Base-by-base conservation (phyloP, 305 asterid species). In the Galium porrigens region DNA sequence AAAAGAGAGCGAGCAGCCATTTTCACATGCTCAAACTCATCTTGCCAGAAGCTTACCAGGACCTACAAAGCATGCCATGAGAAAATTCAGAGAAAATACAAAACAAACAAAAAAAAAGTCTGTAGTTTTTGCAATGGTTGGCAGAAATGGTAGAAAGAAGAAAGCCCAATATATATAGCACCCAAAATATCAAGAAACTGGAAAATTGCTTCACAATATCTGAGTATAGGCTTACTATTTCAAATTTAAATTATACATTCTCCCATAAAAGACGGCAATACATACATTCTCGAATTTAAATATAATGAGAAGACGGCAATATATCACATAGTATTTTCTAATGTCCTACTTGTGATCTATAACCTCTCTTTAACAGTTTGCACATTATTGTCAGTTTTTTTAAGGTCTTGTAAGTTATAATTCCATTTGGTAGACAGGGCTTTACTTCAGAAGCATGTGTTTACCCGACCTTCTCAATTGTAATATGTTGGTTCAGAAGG, bases 1-100 rank as follows among this genome's bases (percentile, higher is more conserved):
- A 92, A 92, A 73, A 92, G 79, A 71, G 99, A 87, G 67, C 96
- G 97, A 72, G 99, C 96, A 76, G 97, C 96, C 96, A 92, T 85
- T 78, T 82, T 85, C 67, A 92, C 94, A 77, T 89, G 99, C 73
- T 92, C 97, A 64, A 79, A 77, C 74, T 92, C 94, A 53, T 85
- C 83, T 84, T 87, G 97, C 99, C 99, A 92, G 77, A 92, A 92
- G 92, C 99, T 87, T 72, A 85, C 97, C 78, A 92, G 71, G 74
- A 92, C 87, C 99, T 92, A 86, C 68, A 63, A 72, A 73, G 70
- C 49, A 76, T 20, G 52, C 57, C 70, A 60, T n/a, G 17, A 69
- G 62, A 51, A 53, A 64, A 5, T 67, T 74, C 25, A 73, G 20
- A 46, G 39, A 46, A 12, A 37, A 25, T 22, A 46, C n/a, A 42